Conservation (phyloP, 208 protist genomes). For the Crithidia bombi region DNA sequence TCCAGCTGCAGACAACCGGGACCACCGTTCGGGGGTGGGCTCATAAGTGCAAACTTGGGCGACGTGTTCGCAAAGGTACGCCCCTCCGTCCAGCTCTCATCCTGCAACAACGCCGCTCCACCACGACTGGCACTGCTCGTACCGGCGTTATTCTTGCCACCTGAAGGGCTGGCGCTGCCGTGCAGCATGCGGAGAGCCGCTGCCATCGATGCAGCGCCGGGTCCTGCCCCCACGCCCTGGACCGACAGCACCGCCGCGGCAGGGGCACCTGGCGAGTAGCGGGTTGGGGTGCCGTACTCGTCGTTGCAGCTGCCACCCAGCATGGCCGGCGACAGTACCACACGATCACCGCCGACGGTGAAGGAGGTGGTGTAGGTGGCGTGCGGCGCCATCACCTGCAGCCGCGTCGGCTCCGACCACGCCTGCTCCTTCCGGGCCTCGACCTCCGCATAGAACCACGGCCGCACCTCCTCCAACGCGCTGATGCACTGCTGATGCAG, state of each 20-base stretch:
- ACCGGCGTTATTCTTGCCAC: not conserved
- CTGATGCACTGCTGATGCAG: constrained; percentile 52
- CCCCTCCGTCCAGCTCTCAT: constrained; percentile 29
- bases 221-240: not conserved
- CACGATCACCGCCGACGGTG: constrained; percentile 19
- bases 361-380: constrained; percentile 26
- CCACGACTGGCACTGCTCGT: constrained; percentile 2
- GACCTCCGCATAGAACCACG: constrained; percentile 51
- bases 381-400: constrained; percentile 32
- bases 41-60: constrained; percentile 8
- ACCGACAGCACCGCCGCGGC: not conserved
- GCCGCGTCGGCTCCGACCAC: constrained; percentile 44
- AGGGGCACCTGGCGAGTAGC: constrained; percentile 26
- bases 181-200: constrained; percentile 8
- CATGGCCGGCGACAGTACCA: constrained; percentile 21
- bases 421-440: constrained; percentile 36
- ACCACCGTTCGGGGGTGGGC: constrained; percentile 12
- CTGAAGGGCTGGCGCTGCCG: not conserved
- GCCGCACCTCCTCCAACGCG: constrained; percentile 45
- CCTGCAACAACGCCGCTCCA: constrained; percentile 10
- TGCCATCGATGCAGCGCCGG: constrained; percentile 2
- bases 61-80: constrained; percentile 19
- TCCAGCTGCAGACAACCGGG: constrained; percentile 12
- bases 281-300: constrained; percentile 25
- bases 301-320: not conserved